phyloP scores from a whole-genome alignment of 495 filamentous ascomycete species.

The Staphylotrichum longicolle region DNA sequence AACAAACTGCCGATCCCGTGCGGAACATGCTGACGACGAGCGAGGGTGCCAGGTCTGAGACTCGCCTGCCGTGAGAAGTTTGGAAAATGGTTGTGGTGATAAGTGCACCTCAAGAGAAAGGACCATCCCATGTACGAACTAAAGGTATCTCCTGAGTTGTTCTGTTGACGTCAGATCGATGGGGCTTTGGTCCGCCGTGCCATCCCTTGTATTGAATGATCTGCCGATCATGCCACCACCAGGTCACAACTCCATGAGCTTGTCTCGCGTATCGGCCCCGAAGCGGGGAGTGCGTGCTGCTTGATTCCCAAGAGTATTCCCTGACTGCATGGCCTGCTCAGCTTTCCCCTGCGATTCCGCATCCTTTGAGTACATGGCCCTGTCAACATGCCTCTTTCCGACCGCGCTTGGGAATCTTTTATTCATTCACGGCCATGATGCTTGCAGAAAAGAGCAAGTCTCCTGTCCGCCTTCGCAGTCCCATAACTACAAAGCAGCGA shows the following conservation, averaged over 20 bases:
- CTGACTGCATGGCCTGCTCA: conserved; percentile 20
- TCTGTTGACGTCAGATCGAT: conserved; percentile 17
- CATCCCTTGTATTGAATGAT: background rate
- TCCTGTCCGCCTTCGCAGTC: conserved; percentile 41
- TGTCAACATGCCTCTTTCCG: conserved; percentile 21
- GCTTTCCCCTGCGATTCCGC: conserved; percentile 17
- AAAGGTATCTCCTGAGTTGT: background rate
- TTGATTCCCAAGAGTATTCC: conserved; percentile 21
- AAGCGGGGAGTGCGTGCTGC: conserved; percentile 19
- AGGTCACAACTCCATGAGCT: conserved; percentile 9
- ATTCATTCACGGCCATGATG: conserved; percentile 38
- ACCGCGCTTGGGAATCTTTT: conserved; percentile 39
- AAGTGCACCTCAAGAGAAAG: too few species aligned
- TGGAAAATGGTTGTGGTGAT: background rate
- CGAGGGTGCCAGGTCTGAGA: background rate
- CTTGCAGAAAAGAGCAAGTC: conserved; percentile 35
- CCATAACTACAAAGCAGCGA: conserved; percentile 54
- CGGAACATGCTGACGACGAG: conserved; percentile 23
- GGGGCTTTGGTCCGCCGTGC: background rate
- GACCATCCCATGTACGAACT: too few species aligned
- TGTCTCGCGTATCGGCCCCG: conserved; percentile 9
- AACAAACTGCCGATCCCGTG: conserved; percentile 17
- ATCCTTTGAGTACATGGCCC: conserved; percentile 12
- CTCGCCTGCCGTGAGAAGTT: background rate
- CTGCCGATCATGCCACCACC: conserved; percentile 3